These are phyloP conservation scores for Tetrapisispora phaffii DNA, from an alignment of 805 yeast species.

Conservation along the genomic window DNA sequence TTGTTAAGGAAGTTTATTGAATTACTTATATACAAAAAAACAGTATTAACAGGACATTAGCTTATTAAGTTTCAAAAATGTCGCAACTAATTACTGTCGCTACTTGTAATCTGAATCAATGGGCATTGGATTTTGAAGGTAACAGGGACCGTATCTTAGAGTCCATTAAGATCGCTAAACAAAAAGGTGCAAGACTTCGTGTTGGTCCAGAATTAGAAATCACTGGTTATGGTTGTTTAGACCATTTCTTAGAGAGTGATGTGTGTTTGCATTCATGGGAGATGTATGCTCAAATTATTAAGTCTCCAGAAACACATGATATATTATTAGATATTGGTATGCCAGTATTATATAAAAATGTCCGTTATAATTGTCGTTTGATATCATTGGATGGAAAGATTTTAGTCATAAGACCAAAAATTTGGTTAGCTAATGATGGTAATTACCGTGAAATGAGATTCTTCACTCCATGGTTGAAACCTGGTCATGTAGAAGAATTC, in stretches of 20 bases:
- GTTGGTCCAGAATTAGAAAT: constrained; percentile 97
- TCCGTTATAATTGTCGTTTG: constrained; percentile 85
- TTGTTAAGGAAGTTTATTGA: too few species aligned
- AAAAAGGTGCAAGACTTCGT: constrained; percentile 64
- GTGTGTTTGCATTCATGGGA: constrained; percentile 90
- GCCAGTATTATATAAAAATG: constrained; percentile 82
- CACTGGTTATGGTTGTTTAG: constrained; percentile 90
- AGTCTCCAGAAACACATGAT: constrained; percentile 57
- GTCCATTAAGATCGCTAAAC: constrained; percentile 70
- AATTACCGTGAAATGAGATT: constrained; percentile 96
- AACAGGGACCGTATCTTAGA: constrained; percentile 83
- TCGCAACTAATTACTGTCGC: constrained; percentile 83
- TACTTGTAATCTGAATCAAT: constrained; percentile 91
- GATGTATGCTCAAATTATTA: constrained; percentile 69
- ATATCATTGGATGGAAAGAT: constrained; percentile 72
- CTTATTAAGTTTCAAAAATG: constrained; percentile 35
- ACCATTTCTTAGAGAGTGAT: constrained; percentile 88
- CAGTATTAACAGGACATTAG: not conserved
- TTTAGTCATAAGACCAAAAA: constrained; percentile 80
- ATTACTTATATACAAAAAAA: too few species aligned
- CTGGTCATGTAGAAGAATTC: constrained; percentile 63
- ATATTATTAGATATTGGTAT: constrained; percentile 86
- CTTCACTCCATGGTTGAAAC: constrained; percentile 88
- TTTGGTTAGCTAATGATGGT: constrained; percentile 94
- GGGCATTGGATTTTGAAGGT: constrained; percentile 98